These are phyloP conservation scores for Tilletia indica DNA, from an alignment of 1,284 basidiomycete species.

Conservation along the genomic window DNA sequence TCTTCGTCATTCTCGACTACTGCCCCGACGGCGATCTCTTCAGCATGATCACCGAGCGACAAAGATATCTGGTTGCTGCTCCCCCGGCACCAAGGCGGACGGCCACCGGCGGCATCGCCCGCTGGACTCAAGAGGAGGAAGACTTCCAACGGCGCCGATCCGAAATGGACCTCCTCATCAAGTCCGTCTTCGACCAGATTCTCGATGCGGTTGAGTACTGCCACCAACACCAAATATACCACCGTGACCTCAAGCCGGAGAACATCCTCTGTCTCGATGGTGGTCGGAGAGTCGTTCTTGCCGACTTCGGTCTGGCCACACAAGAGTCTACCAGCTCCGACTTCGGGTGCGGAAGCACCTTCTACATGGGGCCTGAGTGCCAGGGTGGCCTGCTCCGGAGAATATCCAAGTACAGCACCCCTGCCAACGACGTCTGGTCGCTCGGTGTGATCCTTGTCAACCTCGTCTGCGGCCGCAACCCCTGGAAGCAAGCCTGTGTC, in stretches of 20 bases:
- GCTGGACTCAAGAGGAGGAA: conserved; percentile 28
- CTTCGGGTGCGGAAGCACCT: conserved; percentile 91
- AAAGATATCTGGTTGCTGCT: conserved; percentile 64
- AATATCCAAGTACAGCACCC: conserved; percentile 69
- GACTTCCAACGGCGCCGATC: conserved; percentile 24
- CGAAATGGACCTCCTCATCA: conserved; percentile 48
- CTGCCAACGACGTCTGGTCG: conserved; percentile 81
- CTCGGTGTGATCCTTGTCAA: conserved; percentile 90
- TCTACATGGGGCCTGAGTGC: conserved; percentile 97
- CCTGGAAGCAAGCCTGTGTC: conserved; percentile 75
- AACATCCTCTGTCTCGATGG: conserved; percentile 80
- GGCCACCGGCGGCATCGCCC: conserved; percentile 32
- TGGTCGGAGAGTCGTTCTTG: conserved; percentile 80
- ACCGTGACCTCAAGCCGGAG: conserved; percentile 96
- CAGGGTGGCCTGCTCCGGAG: conserved; percentile 69
- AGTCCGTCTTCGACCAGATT: conserved; percentile 60
- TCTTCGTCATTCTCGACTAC: conserved; percentile 67
- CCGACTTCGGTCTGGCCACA: conserved; percentile 96
- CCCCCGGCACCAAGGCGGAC: conserved; percentile 24
- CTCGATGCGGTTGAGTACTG: conserved; percentile 88
- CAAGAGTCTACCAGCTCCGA: conserved; percentile 81
- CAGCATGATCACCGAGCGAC: conserved; percentile 67
- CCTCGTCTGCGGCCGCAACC: conserved; percentile 80
- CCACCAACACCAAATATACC: conserved; percentile 73
- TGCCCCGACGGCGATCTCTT: conserved; percentile 89